phyloP scores from a whole-genome alignment of 306 rosid species.

The Bauhinia variegata region DNA sequence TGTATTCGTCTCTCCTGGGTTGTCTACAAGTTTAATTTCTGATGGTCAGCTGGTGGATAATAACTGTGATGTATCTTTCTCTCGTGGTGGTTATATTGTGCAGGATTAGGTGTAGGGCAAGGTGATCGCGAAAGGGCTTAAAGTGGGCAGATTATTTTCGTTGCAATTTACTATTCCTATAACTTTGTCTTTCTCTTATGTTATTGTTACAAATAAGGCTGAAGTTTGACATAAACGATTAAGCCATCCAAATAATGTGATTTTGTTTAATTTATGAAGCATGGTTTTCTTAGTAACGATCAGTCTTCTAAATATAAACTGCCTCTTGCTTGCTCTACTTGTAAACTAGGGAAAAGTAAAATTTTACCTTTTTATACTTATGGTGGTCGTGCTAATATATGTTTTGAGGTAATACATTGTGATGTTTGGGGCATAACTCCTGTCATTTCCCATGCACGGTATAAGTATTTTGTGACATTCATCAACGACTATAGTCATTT shows the following conservation, averaged over 20 bases:
- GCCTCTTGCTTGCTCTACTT: neutral
- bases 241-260: neutral
- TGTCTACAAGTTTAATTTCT: conserved; percentile 13
- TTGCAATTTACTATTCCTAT: neutral
- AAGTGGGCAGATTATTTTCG: neutral
- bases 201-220: neutral
- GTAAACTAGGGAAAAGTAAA: conserved; percentile 11
- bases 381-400: no score
- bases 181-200: no score
- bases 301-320: neutral
- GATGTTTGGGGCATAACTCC: no score
- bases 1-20: no score
- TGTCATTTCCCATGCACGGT: no score
- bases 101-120: neutral
- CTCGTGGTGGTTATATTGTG: conserved; percentile 17
- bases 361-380: no score
- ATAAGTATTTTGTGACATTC: no score
- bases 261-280: neutral
- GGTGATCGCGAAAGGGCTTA: neutral
- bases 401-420: no score
- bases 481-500: no score
- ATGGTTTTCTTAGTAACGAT: neutral
- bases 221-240: neutral
- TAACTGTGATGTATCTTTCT: neutral
- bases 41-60: conserved; percentile 5